A percentile compares a stretch with the other conserved stretches of the same genome.
These are phyloP conservation scores for Tilletia indica DNA, from an alignment of 1,284 basidiomycete species.

Conservation along the genomic window DNA sequence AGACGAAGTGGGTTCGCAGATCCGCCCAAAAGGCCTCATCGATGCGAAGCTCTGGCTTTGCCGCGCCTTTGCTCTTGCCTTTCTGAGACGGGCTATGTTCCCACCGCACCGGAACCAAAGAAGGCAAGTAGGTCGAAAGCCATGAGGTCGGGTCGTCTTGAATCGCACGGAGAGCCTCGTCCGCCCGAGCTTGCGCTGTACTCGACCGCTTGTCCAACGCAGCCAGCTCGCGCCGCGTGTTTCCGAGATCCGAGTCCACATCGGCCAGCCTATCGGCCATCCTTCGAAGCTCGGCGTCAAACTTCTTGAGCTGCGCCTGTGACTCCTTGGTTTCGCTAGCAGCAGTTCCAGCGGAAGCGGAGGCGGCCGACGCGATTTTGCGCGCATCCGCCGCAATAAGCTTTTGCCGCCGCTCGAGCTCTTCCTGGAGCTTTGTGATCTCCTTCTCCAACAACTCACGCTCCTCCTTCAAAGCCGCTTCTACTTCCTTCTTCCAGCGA, in stretches of 20 bases:
- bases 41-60: neutral
- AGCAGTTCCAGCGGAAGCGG: no score
- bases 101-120: slow-evolving; percentile 7
- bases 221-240: neutral
- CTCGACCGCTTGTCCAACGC: neutral
- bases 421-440: neutral
- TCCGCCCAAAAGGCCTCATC: slow-evolving; percentile 10
- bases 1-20: slow-evolving; percentile 7
- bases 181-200: neutral
- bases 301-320: neutral
- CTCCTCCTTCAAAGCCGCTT: neutral
- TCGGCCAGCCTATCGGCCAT: neutral
- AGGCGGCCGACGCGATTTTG: no score
- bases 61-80: neutral
- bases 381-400: no score
- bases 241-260: neutral
- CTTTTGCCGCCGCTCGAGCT: no score
- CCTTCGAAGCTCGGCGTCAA: neutral
- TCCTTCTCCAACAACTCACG: neutral
- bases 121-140: neutral
- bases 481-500: neutral
- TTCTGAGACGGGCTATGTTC: neutral
- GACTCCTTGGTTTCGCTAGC: neutral
- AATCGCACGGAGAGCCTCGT: neutral
- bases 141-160: slow-evolving; percentile 1